Conservation (phyloP, 352 stramenopile genomes). For the Pythium sukuiense region DNA sequence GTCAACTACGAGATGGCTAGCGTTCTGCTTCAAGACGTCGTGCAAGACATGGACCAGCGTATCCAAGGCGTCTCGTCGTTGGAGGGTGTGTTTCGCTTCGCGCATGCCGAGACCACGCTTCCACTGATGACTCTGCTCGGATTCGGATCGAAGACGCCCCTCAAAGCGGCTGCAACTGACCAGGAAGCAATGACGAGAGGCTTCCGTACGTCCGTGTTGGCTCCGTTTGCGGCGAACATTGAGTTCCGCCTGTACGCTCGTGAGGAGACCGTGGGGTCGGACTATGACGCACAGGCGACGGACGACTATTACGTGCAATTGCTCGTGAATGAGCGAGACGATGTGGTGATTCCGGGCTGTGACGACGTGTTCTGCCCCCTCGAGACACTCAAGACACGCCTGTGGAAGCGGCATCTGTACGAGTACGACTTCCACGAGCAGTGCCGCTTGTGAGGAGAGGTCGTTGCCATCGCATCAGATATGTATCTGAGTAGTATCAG, state of each 20-base stretch:
- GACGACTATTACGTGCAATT: constrained; percentile 31
- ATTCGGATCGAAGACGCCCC: constrained; percentile 37
- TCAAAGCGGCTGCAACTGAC: constrained; percentile 36
- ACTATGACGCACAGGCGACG: background rate
- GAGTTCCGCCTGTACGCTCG: constrained; percentile 58
- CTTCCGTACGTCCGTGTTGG: constrained; percentile 55
- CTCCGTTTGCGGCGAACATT: constrained; percentile 75
- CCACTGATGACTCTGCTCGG: constrained; percentile 69
- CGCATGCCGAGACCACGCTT: constrained; percentile 73
- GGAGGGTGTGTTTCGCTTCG: constrained; percentile 59
- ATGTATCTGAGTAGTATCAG: constrained; percentile 16
- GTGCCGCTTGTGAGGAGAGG: constrained; percentile 7
- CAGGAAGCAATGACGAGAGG: constrained; percentile 42
- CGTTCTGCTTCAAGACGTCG: constrained; percentile 58
- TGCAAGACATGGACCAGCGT: constrained; percentile 48
- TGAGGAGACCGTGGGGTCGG: background rate
- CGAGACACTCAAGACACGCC: constrained; percentile 34
- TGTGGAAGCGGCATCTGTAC: constrained; percentile 36
- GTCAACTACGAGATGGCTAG: constrained; percentile 81
- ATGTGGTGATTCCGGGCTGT: constrained; percentile 42
- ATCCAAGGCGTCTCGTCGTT: constrained; percentile 35
- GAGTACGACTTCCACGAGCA: constrained; percentile 53
- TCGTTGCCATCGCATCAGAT: constrained; percentile 8
- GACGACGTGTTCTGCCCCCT: constrained; percentile 47
- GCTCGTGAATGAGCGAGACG: constrained; percentile 38